Conservation (phyloP, 495 filamentous ascomycete species). For the Pseudomonodictys pantanalensis region DNA sequence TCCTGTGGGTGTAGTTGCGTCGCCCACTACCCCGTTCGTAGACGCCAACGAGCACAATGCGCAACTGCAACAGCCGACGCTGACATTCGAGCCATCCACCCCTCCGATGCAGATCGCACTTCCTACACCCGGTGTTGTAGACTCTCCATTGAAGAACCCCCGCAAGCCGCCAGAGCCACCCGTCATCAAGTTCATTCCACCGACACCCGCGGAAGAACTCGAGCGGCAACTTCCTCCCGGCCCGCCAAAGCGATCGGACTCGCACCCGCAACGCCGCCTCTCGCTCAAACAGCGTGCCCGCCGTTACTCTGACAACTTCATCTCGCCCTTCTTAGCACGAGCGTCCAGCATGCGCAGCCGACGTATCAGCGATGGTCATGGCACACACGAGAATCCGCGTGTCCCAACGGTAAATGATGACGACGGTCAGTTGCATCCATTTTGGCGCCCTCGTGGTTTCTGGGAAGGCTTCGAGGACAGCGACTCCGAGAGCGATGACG, state of each 20-base stretch:
- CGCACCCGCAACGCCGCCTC: conserved; percentile 32
- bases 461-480: conserved; percentile 62
- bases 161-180: conserved; percentile 69
- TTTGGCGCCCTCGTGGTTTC: conserved; percentile 75
- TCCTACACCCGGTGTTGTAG: conserved; percentile 13
- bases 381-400: conserved; percentile 23
- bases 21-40: neutral
- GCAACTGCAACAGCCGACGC: conserved; percentile 10
- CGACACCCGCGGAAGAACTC: conserved; percentile 61
- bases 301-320: conserved; percentile 41
- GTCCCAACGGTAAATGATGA: conserved; percentile 33
- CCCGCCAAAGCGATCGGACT: conserved; percentile 20
- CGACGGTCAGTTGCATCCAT: conserved; percentile 66
- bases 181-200: conserved; percentile 68
- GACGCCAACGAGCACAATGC: neutral
- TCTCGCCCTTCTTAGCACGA: conserved; percentile 38
- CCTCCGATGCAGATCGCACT: conserved; percentile 22
- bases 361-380: conserved; percentile 7
- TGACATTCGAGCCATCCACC: conserved; percentile 35
- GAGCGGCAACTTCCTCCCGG: conserved; percentile 47
- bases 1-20: neutral
- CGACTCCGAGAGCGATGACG: conserved; percentile 41
- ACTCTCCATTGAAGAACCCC: conserved; percentile 63
- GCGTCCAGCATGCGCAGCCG: conserved; percentile 22
- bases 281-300: conserved; percentile 40